Evolutionary conservation across 768 basidiomycete species (phyloP), one percentile per base, ranked within the genome.

Genomic region (Russula emetica): DNA sequence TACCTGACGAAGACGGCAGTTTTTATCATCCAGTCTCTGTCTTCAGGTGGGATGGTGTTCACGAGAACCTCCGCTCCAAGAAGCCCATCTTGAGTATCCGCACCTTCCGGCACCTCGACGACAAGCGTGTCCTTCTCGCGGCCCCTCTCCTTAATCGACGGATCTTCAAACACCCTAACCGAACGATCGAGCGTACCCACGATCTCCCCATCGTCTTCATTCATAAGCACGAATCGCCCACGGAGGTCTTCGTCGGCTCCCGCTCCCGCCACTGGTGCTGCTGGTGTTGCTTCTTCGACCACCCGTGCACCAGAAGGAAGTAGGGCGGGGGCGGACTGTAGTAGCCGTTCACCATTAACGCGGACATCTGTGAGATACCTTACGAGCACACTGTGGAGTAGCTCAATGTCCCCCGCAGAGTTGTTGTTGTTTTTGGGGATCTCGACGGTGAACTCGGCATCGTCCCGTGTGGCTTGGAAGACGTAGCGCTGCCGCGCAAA

Each of bases 201-300:
- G 20, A 69, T 45, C 59, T 69, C 62, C 8, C 66, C 62, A 13
- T 54, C 42, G 13, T 59, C 66, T 50, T 67, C 68, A 34, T 69
- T 67, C 55, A 69, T 38, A 40, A 69, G 66, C 2, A 67, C 66
- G 42, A 69, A 69, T 3, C 68, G 66, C 18, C 68, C 68, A 14
- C 68, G 66, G n/a, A 69, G 56, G 30, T 67, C 68, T 14, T 62
- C 58, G 1, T 42, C 67, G 6, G 47, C n/a, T 32, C 24, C 55
- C 18, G 16, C 55, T 28, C 38, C 38, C 38, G 5, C 16, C 38
- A 18, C 38, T 18, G 38, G 38, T 40, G 16, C 6, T 36, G 36
- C 4, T 13, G n/a, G 36, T 20, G n/a, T 38, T 7, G 13, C 47
- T 49, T 13, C n/a, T n/a, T n/a, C 45, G 4, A 26, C 47, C 14